phyloP scores from a whole-genome alignment of 2,329 filamentous ascomycete genomes.

The Ophiostoma sp. region DNA sequence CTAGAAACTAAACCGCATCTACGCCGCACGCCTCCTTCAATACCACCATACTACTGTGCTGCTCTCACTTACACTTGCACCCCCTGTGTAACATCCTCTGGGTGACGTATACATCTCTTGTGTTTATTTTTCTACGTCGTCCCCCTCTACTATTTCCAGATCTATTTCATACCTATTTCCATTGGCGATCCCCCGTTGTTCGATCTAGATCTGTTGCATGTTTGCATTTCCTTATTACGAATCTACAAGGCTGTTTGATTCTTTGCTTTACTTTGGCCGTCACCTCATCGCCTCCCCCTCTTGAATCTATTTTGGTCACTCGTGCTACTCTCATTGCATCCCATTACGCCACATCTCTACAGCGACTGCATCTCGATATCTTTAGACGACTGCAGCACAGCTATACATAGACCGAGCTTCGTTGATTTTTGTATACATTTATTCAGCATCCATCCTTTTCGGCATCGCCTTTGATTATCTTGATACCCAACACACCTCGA shows the following conservation, averaged over 20 bases:
- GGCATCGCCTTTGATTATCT: neutral
- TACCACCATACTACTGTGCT: neutral
- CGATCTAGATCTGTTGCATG: conserved; percentile 2
- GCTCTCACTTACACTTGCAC: neutral
- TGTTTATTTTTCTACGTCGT: neutral
- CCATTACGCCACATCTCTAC: neutral
- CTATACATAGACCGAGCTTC: neutral
- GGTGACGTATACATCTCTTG: conserved; percentile 4
- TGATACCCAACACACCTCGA: neutral
- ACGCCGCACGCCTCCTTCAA: conserved; percentile 4
- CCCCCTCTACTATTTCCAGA: neutral
- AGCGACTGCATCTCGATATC: neutral
- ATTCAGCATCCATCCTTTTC: neutral
- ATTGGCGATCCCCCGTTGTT: neutral
- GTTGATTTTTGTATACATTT: neutral
- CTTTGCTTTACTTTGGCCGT: neutral
- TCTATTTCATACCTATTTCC: neutral
- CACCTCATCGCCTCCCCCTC: neutral
- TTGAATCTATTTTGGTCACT: neutral
- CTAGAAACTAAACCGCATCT: neutral
- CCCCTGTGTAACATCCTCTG: neutral
- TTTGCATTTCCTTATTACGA: conserved; percentile 12
- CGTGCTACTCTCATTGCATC: neutral
- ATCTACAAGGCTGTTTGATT: neutral
- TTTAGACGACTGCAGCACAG: neutral